These are phyloP conservation scores for Cutaneotrichosporon cavernicola DNA, from an alignment of 1,284 basidiomycete species.

Conservation along the genomic window DNA sequence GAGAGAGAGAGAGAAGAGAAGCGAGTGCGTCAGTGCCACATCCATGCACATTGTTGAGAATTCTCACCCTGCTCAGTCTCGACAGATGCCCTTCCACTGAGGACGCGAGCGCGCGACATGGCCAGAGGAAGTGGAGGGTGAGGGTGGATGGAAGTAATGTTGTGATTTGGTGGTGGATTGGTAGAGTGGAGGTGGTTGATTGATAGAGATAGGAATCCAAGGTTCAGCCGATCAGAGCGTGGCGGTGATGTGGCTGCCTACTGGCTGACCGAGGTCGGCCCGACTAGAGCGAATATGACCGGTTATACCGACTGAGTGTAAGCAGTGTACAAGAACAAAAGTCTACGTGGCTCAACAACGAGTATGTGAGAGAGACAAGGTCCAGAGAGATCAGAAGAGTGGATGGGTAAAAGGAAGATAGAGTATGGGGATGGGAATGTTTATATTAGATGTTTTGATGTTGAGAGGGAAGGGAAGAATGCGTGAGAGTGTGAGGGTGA, in stretches of 20 bases:
- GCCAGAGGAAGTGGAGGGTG: background rate
- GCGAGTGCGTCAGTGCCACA: background rate
- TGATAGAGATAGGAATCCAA: background rate
- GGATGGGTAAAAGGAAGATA: background rate
- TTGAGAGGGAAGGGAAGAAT: too few relatives aligned
- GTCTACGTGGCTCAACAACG: background rate
- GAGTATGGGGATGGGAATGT: too few relatives aligned
- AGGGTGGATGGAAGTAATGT: background rate
- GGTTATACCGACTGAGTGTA: background rate
- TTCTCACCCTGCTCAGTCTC: conserved; percentile 30
- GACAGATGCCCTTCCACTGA: conserved; percentile 16
- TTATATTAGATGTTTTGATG: too few relatives aligned
- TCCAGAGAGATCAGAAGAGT: background rate
- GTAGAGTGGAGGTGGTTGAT: background rate
- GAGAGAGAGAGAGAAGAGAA: background rate
- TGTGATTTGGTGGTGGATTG: background rate
- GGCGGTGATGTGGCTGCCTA: background rate
- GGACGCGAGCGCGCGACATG: conserved; percentile 18
- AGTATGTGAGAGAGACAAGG: background rate
- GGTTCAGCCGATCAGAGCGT: background rate
- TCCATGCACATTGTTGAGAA: background rate
- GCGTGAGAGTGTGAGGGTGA: too few relatives aligned
- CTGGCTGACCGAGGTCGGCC: background rate
- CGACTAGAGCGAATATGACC: background rate
- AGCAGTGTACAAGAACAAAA: background rate